Evolutionary conservation across 139 green algal species (phyloP), one percentile per base, ranked within the genome.

Genomic region (Picochlorum sp.): DNA sequence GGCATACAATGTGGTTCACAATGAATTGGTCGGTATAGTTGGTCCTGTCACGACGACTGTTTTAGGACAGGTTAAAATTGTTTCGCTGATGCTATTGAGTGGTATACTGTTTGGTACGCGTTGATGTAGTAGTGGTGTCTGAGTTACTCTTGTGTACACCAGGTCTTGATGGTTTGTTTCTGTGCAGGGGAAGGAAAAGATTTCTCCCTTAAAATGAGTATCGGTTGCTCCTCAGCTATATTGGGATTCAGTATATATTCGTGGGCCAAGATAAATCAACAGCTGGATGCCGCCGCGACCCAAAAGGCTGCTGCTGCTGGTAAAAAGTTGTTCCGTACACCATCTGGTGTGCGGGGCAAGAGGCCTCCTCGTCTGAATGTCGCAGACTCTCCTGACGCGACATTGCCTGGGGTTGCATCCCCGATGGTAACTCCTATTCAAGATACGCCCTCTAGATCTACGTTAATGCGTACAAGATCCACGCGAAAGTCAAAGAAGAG

Each of bases 161-260:
- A 6, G 3, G 47, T 26, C 18, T 21, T 26, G 6, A 26, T 54
- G 11, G 11, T 26, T 54, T 21, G 18, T 13, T 62, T 62, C 6
- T 10, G 56, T 62, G 56, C n/a, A 62, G 56, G 56, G 18, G 56
- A 62, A 45, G 56, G 56, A 10, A 44, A 45, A 10, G 56, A 62
- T 18, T 62, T 44, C 13, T 54, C 56, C 2, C 18, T 62, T 3
- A 44, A 20, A 45, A 62, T 62, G 56, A 62, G 56, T 20, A 62
- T 62, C 16, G 56, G 56, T 21, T 62, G 30, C 18, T n/a, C 56
- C 7, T 21, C n/a, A 0, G 56, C 56, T 20, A 62, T 62, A 11
- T 20, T 62, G 18, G 56, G 56, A 45, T 62, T 62, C 56, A 62
- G 56, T 20, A 44, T 62, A 8, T 62, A 62, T 20, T 62, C 55